phyloP scores from a whole-genome alignment of 163 green algal genomes.

The Volvox carteri region DNA sequence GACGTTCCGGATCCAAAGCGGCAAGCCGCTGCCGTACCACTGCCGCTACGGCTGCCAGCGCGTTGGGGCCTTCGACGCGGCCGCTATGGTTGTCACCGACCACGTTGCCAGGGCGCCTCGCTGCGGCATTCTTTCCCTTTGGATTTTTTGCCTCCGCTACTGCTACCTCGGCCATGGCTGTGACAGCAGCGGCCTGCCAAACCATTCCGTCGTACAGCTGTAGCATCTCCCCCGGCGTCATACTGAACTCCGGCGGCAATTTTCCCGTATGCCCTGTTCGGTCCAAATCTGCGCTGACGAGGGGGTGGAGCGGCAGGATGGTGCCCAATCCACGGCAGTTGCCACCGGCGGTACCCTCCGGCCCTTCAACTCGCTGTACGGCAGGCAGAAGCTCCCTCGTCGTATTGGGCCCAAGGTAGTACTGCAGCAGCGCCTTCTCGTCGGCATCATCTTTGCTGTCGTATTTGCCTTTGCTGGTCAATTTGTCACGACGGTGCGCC shows the following conservation, averaged over 20 bases:
- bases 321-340: background rate
- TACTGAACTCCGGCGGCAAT: conserved; percentile 37
- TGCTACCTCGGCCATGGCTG: background rate
- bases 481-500: too few species aligned
- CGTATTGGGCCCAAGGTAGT: background rate
- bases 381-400: background rate
- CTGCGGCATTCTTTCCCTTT: background rate
- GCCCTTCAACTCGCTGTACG: background rate
- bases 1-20: conserved; percentile 43
- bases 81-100: too few species aligned
- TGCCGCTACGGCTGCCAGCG: background rate
- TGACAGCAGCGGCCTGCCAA: background rate
- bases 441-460: background rate
- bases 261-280: background rate
- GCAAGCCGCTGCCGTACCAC: background rate
- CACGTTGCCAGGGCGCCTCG: too few species aligned
- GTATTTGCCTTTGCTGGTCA: background rate
- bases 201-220: conserved; percentile 66
- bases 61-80: too few species aligned
- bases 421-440: background rate
- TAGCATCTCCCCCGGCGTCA: conserved; percentile 67
- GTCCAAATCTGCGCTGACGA: conserved; percentile 47
- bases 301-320: conserved; percentile 58
- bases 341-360: background rate
- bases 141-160: too few species aligned